These are phyloP conservation scores for Cryptococcus sp. DNA, from an alignment of 1,284 basidiomycete species.

Conservation along the genomic window DNA sequence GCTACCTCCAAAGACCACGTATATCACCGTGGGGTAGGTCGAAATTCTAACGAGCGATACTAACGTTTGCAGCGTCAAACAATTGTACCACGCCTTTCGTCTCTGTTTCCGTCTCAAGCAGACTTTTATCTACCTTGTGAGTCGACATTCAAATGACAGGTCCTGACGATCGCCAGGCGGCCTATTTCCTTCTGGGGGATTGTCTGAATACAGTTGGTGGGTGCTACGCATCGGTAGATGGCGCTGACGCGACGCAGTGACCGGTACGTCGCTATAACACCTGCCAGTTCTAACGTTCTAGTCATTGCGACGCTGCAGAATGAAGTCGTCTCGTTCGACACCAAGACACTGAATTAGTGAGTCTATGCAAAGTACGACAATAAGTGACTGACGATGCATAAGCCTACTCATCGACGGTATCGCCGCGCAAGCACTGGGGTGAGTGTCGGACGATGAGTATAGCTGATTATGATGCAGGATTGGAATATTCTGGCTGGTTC, in stretches of 20 bases:
- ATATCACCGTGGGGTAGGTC: conserved; percentile 64
- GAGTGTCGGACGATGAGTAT: conserved; percentile 30
- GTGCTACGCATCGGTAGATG: conserved; percentile 9
- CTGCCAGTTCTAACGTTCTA: conserved; percentile 48
- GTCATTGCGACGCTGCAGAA: conserved; percentile 78
- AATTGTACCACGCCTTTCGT: conserved; percentile 66
- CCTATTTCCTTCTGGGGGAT: conserved; percentile 75
- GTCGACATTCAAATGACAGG: background rate
- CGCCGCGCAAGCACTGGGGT: conserved; percentile 72
- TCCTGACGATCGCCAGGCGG: conserved; percentile 49
- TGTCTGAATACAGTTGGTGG: conserved; percentile 58
- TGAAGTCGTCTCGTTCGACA: conserved; percentile 57
- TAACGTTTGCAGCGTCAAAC: conserved; percentile 58
- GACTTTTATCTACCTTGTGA: conserved; percentile 51
- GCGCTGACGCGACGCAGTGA: conserved; percentile 13
- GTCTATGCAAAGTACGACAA: conserved; percentile 57
- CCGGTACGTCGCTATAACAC: conserved; percentile 12
- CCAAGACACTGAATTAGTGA: conserved; percentile 46
- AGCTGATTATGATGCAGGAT: conserved; percentile 22
- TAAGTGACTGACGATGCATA: conserved; percentile 53
- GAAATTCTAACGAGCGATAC: conserved; percentile 29
- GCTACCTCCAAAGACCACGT: conserved; percentile 66
- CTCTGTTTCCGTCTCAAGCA: conserved; percentile 72
- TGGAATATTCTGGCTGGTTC: conserved; percentile 74
- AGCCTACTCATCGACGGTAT: conserved; percentile 75